phyloP scores from a whole-genome alignment of 2,329 filamentous ascomycete species.

The Fusarium verticillioides region DNA sequence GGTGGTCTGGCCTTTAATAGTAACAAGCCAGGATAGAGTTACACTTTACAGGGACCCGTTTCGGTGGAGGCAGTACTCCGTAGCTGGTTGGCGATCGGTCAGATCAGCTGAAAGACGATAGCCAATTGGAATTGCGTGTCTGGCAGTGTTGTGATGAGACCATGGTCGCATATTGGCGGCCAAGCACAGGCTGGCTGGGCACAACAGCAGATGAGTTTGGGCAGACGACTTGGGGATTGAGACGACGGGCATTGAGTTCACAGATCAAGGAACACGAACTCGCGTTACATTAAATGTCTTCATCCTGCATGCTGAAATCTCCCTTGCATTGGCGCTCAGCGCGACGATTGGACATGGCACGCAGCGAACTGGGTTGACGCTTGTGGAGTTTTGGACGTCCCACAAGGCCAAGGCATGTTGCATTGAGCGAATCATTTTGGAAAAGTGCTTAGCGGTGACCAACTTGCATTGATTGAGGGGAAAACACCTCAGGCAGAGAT shows the following conservation, averaged over 20 bases:
- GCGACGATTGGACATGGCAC: constrained; percentile 37
- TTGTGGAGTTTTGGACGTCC: constrained; percentile 29
- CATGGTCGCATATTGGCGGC: constrained; percentile 37
- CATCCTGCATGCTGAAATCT: constrained; percentile 12
- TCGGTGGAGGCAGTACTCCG: not conserved
- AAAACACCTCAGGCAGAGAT: constrained; percentile 28
- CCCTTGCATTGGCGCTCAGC: constrained; percentile 40
- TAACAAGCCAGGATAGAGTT: constrained; percentile 19
- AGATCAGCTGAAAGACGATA: constrained; percentile 21
- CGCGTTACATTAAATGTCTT: not conserved
- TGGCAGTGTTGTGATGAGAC: constrained; percentile 23
- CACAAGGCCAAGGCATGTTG: constrained; percentile 25
- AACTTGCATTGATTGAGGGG: constrained; percentile 21
- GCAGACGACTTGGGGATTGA: not conserved
- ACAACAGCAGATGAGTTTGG: not conserved
- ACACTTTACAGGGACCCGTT: constrained; percentile 8
- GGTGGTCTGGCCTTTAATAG: constrained; percentile 42
- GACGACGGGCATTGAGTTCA: not conserved
- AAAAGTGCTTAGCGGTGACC: constrained; percentile 31
- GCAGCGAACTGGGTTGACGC: constrained; percentile 21
- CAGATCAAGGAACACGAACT: not conserved
- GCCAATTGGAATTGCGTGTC: constrained; percentile 14
- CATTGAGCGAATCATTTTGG: constrained; percentile 24
- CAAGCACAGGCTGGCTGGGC: constrained; percentile 1
- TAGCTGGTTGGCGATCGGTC: constrained; percentile 20